A percentile compares a stretch with the other conserved stretches of the same genome.
These are phyloP conservation scores for Cladosporium sp. DNA, from an alignment of 2,329 filamentous ascomycete genomes.

Conservation along the genomic window DNA sequence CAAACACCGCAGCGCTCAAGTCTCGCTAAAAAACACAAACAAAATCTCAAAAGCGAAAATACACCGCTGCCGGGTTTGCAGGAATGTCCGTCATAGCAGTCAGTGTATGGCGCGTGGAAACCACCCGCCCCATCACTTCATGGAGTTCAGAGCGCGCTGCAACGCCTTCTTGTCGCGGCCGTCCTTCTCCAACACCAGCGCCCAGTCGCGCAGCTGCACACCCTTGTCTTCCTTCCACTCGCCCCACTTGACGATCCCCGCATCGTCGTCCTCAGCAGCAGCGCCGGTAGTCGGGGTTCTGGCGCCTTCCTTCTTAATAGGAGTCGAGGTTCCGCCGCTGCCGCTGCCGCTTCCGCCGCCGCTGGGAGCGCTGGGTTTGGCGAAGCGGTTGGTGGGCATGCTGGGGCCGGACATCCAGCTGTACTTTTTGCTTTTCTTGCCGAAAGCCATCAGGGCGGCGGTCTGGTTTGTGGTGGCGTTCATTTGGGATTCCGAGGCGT, in stretches of 20 bases:
- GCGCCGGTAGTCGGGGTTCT: conserved; percentile 8
- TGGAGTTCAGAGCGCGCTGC: conserved; percentile 43
- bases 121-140: conserved; percentile 7
- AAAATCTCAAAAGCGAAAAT: no score
- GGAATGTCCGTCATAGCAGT: no score
- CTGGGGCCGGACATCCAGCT: conserved; percentile 66
- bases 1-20: no score
- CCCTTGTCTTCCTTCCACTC: conserved; percentile 63
- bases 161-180: conserved; percentile 61
- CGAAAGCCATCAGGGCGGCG: conserved; percentile 65
- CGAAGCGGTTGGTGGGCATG: conserved; percentile 46
- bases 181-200: conserved; percentile 74
- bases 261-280: conserved; percentile 15
- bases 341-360: conserved; percentile 14
- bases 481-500: conserved; percentile 19
- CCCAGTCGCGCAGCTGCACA: conserved; percentile 80
- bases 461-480: conserved; percentile 81
- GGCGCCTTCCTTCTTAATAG: conserved; percentile 14
- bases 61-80: no score
- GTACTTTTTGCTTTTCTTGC: conserved; percentile 64
- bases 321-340: conserved; percentile 21
- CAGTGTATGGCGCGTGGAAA: no score
- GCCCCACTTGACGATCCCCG: conserved; percentile 29
- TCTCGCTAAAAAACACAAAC: no score
- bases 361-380: conserved; percentile 21